Percentiles rank a stretch among this genome's conserved stretches.
Evolutionary conservation across 495 filamentous ascomycete genomes (phyloP).

Genomic region (Tetracladium setigerum): DNA sequence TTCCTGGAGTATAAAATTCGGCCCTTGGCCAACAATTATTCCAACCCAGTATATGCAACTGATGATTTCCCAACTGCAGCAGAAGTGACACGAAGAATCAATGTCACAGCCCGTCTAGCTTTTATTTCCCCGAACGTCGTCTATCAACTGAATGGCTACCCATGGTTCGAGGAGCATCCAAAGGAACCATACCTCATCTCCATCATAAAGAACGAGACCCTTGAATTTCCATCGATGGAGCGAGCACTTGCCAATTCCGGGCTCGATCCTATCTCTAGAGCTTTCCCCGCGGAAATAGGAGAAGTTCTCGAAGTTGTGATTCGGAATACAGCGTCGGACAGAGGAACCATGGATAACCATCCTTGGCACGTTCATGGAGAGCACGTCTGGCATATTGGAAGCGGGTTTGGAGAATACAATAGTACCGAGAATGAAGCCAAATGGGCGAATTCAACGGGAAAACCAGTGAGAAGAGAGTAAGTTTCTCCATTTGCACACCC

Average conservation of each 20-base stretch:
- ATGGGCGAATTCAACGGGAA: slow-evolving; percentile 23
- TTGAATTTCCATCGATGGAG: slow-evolving; percentile 32
- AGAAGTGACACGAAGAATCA: slow-evolving; percentile 46
- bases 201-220: slow-evolving; percentile 38
- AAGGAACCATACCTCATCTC: slow-evolving; percentile 44
- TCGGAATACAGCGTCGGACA: slow-evolving; percentile 35
- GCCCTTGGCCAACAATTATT: slow-evolving; percentile 15
- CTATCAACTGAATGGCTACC: slow-evolving; percentile 33
- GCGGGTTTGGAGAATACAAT: slow-evolving; percentile 47
- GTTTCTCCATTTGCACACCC: neutral
- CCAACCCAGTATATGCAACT: slow-evolving; percentile 24
- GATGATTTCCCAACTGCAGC: slow-evolving; percentile 34
- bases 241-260: slow-evolving; percentile 37
- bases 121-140: slow-evolving; percentile 23
- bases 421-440: slow-evolving; percentile 41
- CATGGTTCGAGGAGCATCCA: slow-evolving; percentile 38
- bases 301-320: slow-evolving; percentile 54
- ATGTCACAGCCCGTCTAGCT: slow-evolving; percentile 35
- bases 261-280: slow-evolving; percentile 40
- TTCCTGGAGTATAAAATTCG: slow-evolving; percentile 48
- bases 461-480: slow-evolving; percentile 5
- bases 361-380: slow-evolving; percentile 52
- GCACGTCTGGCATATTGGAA: slow-evolving; percentile 50
- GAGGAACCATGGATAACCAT: slow-evolving; percentile 43
- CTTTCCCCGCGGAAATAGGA: slow-evolving; percentile 46